A percentile compares a stretch with the other conserved stretches of the same genome.
phyloP scores from a whole-genome alignment of 176 grass and related monocot species.

The Carex pumila region DNA sequence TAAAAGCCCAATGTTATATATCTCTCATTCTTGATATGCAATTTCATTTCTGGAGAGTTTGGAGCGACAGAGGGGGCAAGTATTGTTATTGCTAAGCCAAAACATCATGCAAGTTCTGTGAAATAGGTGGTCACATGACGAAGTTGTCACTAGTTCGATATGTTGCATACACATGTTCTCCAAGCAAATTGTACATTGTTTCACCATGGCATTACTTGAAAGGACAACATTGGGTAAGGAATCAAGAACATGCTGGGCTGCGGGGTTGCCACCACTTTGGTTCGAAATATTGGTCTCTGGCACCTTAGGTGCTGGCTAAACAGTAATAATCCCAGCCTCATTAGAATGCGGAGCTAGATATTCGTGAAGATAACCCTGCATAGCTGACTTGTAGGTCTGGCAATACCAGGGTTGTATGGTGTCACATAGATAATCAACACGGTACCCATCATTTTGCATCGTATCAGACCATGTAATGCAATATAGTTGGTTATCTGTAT shows the following conservation, averaged over 20 bases:
- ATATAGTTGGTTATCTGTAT: too few relatives aligned
- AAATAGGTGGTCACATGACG: constrained; percentile 34
- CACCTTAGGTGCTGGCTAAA: neutral
- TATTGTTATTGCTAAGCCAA: constrained; percentile 51
- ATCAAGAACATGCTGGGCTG: constrained; percentile 11
- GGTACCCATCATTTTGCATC: too few relatives aligned
- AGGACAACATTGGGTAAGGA: constrained; percentile 29
- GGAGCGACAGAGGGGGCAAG: constrained; percentile 53
- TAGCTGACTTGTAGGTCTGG: neutral
- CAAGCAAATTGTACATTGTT: constrained; percentile 46
- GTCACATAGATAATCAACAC: too few relatives aligned
- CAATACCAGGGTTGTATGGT: too few relatives aligned
- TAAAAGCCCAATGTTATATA: neutral
- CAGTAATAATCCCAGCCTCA: neutral
- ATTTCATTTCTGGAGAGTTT: constrained; percentile 42
- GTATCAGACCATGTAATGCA: too few relatives aligned
- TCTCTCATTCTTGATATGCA: neutral
- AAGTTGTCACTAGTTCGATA: neutral
- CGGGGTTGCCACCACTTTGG: too few relatives aligned
- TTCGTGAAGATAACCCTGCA: neutral
- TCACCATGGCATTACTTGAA: neutral
- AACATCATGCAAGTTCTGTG: constrained; percentile 32
- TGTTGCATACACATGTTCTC: constrained; percentile 24
- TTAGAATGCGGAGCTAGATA: neutral
- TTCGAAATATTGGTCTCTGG: too few relatives aligned